These are phyloP conservation scores for Amanita thiersii DNA, from an alignment of 768 basidiomycete genomes.

Conservation along the genomic window DNA sequence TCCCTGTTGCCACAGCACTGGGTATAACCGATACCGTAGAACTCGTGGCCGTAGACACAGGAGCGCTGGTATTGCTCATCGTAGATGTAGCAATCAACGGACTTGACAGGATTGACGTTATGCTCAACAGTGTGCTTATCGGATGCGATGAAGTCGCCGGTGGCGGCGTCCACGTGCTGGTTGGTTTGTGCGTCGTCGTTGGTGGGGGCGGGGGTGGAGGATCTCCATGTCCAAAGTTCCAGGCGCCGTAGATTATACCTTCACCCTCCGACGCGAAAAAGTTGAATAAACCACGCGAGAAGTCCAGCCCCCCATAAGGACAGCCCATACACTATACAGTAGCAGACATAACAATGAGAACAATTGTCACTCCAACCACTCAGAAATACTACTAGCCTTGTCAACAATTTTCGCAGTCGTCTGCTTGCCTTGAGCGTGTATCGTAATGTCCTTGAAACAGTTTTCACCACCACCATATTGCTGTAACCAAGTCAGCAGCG, in stretches of 20 bases:
- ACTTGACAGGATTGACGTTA: too few relatives aligned
- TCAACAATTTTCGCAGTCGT: conserved; percentile 55
- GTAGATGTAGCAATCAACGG: neutral
- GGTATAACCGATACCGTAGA: too few relatives aligned
- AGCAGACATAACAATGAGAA: neutral
- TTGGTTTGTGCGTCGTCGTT: conserved; percentile 10
- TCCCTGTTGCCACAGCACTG: neutral
- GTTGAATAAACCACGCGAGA: conserved; percentile 51
- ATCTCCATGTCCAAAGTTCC: conserved; percentile 34
- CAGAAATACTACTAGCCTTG: conserved; percentile 28
- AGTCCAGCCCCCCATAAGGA: conserved; percentile 52
- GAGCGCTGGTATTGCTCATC: neutral
- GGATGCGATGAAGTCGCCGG: too few relatives aligned
- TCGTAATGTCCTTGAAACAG: conserved; percentile 53
- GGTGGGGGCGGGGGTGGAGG: conserved; percentile 13
- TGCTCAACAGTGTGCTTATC: neutral
- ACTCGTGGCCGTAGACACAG: neutral
- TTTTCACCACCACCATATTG: neutral
- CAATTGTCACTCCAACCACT: too few relatives aligned
- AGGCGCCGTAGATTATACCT: conserved; percentile 48
- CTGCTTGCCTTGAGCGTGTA: conserved; percentile 51
- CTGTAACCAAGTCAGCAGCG: conserved; percentile 7
- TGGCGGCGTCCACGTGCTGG: conserved; percentile 11
- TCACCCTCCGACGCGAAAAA: conserved; percentile 35
- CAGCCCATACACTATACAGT: conserved; percentile 42